phyloP scores from a whole-genome alignment of 2,329 filamentous ascomycete genomes.

The Aspergillus bombycis region DNA sequence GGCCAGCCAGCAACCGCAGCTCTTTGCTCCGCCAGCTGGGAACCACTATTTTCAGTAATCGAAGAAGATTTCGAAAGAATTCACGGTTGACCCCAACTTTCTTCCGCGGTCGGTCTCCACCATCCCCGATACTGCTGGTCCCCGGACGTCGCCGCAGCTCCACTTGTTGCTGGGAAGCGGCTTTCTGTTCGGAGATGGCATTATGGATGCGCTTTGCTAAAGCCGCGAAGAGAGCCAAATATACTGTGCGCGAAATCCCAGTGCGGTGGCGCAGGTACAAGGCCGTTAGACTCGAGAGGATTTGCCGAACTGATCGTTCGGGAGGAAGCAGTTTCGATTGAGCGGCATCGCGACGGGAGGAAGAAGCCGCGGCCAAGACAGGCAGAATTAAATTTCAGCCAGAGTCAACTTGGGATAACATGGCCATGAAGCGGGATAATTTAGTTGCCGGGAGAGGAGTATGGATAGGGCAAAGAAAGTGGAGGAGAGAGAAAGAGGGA shows the following conservation, averaged over 20 bases:
- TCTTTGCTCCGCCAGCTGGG: constrained; percentile 91
- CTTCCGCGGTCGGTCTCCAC: constrained; percentile 56
- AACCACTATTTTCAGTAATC: constrained; percentile 82
- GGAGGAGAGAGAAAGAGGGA: neutral
- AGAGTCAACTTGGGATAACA: constrained; percentile 26
- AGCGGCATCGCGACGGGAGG: constrained; percentile 59
- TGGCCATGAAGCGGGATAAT: constrained; percentile 15
- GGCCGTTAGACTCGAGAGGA: constrained; percentile 67
- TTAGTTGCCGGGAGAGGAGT: neutral
- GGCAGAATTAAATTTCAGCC: constrained; percentile 20
- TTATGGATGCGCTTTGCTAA: constrained; percentile 85
- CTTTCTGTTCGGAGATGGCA: constrained; percentile 91
- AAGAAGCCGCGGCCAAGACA: constrained; percentile 12
- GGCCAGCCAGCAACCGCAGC: constrained; percentile 79
- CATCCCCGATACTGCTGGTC: constrained; percentile 41
- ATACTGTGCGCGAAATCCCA: constrained; percentile 79
- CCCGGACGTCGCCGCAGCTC: constrained; percentile 59
- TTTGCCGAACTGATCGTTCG: constrained; percentile 66
- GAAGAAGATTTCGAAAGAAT: constrained; percentile 75
- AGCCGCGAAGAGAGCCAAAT: constrained; percentile 78
- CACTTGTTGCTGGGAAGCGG: constrained; percentile 71
- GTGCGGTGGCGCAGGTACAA: constrained; percentile 80
- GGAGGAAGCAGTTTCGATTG: constrained; percentile 72
- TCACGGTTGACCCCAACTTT: constrained; percentile 93
- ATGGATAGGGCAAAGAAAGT: neutral